Evolutionary conservation across 257 asterid genomes (phyloP), one percentile per base, ranked within the genome.

Genomic region (Ocimum tenuiflorum): DNA sequence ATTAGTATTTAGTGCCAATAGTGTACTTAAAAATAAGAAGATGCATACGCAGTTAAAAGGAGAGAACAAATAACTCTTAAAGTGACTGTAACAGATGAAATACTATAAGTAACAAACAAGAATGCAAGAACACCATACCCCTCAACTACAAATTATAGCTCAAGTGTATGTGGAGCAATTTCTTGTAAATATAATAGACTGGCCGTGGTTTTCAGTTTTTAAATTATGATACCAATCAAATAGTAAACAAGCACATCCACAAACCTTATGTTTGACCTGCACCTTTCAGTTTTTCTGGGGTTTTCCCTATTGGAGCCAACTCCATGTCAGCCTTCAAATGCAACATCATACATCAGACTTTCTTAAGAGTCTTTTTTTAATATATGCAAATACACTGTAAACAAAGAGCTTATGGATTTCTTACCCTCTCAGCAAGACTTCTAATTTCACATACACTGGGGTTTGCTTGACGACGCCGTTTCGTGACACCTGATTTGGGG

Each of bases 211-310:
- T 31, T 19, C 43, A 67, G 29, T 75, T 24, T 54, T 41, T 53
- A 20, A 43, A 45, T 65, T 65, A 35, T 56, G 36, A 61, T 36
- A 31, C 10, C 19, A 47, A 35, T 48, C 3, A 31, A 38, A 45
- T 23, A 18, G 29, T 45, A 17, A 15, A 53, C 13, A 33, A 27
- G 51, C 42, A 49, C 0, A 67, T 23, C 20, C 18, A 27, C 79
- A 29, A 33, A 91, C 98, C 98, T 89, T 80, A 92, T 81, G 73
- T 92, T 92, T 68, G 85, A 55, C 97, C 99, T 31, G 97, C 96
- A 24, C 86, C 94, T 83, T 92, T 92, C 82, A 92, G 60, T 78
- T 88, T 92, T 75, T 92, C 97, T 1, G 97, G 96, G 68, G 79
- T 80, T 83, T 85, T 92, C 53, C 99, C 96, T 54, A 72, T 71